Percentiles rank a stretch among this genome's conserved stretches.
phyloP scores from a whole-genome alignment of 257 asterid species.

The Orobanche coerulescens region DNA sequence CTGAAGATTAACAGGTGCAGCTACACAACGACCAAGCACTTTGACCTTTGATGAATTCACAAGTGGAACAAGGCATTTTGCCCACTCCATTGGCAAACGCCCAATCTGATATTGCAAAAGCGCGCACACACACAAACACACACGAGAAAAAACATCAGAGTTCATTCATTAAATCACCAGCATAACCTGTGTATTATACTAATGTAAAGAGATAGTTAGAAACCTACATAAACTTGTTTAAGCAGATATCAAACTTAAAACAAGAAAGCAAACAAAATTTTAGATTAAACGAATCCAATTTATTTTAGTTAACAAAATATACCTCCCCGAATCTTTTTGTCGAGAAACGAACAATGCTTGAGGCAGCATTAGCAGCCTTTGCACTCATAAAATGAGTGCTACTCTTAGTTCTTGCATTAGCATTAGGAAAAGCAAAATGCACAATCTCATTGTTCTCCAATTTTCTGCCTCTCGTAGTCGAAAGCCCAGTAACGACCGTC shows the following conservation, averaged over 20 bases:
- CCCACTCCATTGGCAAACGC: slow-evolving; percentile 89
- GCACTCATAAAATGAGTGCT: slow-evolving; percentile 32
- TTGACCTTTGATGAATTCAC: slow-evolving; percentile 73
- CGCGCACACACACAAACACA: too few species aligned
- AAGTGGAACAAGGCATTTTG: slow-evolving; percentile 79
- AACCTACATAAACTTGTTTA: too few species aligned
- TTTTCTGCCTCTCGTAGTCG: slow-evolving; percentile 77
- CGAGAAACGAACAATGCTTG: slow-evolving; percentile 70
- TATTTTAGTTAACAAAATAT: neutral
- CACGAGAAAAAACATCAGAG: neutral
- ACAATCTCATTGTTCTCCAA: slow-evolving; percentile 78
- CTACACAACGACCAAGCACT: slow-evolving; percentile 64
- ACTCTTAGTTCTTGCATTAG: slow-evolving; percentile 18
- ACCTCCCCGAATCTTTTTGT: slow-evolving; percentile 84
- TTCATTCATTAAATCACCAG: neutral
- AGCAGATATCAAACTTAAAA: too few species aligned
- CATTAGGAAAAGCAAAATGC: slow-evolving; percentile 54
- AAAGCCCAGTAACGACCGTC: slow-evolving; percentile 54
- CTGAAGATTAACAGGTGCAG: slow-evolving; percentile 56
- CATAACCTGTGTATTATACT: too few species aligned
- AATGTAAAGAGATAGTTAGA: too few species aligned
- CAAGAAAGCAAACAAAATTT: neutral
- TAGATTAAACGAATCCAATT: neutral
- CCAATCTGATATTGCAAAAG: slow-evolving; percentile 50
- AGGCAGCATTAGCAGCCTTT: slow-evolving; percentile 38